Percentiles rank a stretch among this genome's conserved stretches.
phyloP scores from a whole-genome alignment of 768 basidiomycete genomes.

The Leccinum longicurvipes region DNA sequence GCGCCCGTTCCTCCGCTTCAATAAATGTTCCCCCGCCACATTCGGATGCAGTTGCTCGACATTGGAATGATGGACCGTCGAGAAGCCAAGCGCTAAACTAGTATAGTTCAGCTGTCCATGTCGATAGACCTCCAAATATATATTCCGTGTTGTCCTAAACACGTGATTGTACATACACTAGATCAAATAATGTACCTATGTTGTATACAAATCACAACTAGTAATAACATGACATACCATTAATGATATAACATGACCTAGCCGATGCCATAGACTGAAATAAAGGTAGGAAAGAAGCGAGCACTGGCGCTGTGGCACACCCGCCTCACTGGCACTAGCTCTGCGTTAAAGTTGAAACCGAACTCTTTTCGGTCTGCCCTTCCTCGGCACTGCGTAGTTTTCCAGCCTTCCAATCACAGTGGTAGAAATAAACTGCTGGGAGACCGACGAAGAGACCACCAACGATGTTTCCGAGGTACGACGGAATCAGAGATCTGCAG shows the following conservation, averaged over 20 bases:
- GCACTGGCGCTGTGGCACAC: not conserved
- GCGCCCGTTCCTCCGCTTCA: not conserved
- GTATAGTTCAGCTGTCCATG: not conserved
- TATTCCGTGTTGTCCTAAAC: not conserved
- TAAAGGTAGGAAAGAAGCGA: not conserved
- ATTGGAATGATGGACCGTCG: not conserved
- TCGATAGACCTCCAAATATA: not conserved
- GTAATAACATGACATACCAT: not conserved
- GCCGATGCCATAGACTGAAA: too few relatives aligned
- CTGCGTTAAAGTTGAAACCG: conserved; percentile 6
- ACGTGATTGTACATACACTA: not conserved
- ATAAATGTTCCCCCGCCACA: not conserved
- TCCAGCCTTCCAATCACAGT: conserved; percentile 44
- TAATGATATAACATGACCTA: not conserved
- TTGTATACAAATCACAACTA: too few relatives aligned
- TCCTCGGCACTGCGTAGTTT: conserved; percentile 42
- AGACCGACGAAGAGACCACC: conserved; percentile 63
- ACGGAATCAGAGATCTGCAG: conserved; percentile 56
- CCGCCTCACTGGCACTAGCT: conserved; percentile 1
- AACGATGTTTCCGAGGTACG: conserved; percentile 64
- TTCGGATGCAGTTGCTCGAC: not conserved
- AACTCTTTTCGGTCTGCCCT: conserved; percentile 16
- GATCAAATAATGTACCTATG: too few relatives aligned
- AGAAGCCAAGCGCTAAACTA: not conserved
- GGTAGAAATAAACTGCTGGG: conserved; percentile 63